Evolutionary conservation across 306 rosid genomes (phyloP), one percentile per base, ranked within the genome.

Genomic region (Rosa chinensis): DNA sequence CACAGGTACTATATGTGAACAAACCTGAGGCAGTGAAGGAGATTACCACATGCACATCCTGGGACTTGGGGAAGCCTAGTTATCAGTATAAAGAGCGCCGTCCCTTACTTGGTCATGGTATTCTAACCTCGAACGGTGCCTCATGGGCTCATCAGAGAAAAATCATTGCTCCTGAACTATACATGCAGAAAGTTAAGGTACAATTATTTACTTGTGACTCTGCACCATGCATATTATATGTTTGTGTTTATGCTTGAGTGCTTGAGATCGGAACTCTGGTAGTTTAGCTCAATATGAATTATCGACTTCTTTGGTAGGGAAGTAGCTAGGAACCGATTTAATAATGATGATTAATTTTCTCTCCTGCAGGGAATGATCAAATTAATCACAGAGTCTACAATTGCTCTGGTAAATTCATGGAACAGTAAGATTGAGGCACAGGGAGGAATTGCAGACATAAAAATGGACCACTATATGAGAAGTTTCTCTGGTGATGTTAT

Each of bases 161-260:
- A 23, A 21, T 86, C 47, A 58, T 88, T 80, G 87, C 92, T 74
- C 89, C 89, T 61, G 85, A 86, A 61, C 67, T 88, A 1, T 86
- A 82, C 81, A 74, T 82, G 79, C 89, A 82, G 16, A 88, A 88
- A 67, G 86, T 86, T 18, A 88, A 88, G 92, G 92, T 88, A 82
- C 32, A 5, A 23, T 1, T 21, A 23, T 58, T 8, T n/a, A 21
- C 35, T n/a, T n/a, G 10, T 11, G 28, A n/a, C 21, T n/a, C 63
- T 18, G 25, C 32, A 17, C 58, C 16, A 47, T 47, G 58, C 58
- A 14, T 14, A 14, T 14, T 14, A 16, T 4, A 50, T 16, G 49
- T 45, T 45, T 45, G 49, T 9, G 49, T 45, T 45, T 45, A 10
- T 45, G 49, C 49, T 8, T 45, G 49, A 45, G 2, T 45, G 49